Conservation (phyloP, 495 filamentous ascomycete species). For the Talaromyces ruber region DNA sequence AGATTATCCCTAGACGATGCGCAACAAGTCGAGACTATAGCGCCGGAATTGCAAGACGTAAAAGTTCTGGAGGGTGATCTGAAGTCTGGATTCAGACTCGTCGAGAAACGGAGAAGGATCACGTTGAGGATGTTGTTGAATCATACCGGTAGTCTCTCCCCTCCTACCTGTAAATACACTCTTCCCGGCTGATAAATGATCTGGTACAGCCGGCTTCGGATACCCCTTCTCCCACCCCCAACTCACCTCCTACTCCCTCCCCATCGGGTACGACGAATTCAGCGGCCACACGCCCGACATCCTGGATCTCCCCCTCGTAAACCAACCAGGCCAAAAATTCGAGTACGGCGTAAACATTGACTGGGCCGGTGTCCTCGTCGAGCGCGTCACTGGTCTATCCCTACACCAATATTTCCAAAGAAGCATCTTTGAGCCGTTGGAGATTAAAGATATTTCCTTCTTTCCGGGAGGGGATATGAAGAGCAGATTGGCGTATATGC, state of each 20-base stretch:
- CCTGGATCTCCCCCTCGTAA: conserved; percentile 36
- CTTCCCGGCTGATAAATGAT: background rate
- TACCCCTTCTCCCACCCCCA: conserved; percentile 1
- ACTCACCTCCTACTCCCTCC: background rate
- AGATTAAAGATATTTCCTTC: conserved; percentile 39
- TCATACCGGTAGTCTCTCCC: conserved; percentile 43
- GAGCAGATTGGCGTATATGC: conserved; percentile 35
- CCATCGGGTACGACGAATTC: conserved; percentile 39
- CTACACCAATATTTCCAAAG: conserved; percentile 45
- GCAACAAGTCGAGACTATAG: conserved; percentile 30
- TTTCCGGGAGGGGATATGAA: conserved; percentile 42
- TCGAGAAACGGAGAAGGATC: conserved; percentile 42
- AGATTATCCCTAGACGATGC: conserved; percentile 39
- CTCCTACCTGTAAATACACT: background rate
- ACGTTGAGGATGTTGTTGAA: conserved; percentile 49
- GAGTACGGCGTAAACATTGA: conserved; percentile 49
- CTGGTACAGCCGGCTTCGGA: background rate
- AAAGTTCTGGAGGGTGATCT: conserved; percentile 35
- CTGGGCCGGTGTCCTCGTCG: conserved; percentile 46
- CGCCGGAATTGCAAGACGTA: conserved; percentile 37
- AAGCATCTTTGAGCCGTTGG: conserved; percentile 47
- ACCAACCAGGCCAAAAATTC: conserved; percentile 45
- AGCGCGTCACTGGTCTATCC: conserved; percentile 36
- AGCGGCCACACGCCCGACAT: conserved; percentile 15
- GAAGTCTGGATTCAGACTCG: conserved; percentile 15